Evolutionary conservation across 768 basidiomycete genomes (phyloP).

Genomic region (Suillus paluster): DNA sequence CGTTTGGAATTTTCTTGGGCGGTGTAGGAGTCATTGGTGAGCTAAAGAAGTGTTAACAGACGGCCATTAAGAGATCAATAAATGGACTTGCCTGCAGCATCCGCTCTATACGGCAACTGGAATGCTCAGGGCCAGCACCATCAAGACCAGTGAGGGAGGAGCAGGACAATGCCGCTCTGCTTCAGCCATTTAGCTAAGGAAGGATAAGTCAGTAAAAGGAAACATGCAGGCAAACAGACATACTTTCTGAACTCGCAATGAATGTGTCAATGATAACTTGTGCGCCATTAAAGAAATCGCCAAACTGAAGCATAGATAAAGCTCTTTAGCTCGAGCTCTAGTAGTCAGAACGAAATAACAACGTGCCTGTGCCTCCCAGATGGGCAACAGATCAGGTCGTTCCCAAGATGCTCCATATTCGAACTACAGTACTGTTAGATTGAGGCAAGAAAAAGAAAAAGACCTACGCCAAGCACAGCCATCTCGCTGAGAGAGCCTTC

Average conservation of each 20-base stretch:
- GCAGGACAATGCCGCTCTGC: constrained; percentile 85
- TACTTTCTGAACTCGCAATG: constrained; percentile 83
- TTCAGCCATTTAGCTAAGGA: constrained; percentile 86
- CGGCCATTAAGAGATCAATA: not conserved
- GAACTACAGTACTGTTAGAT: constrained; percentile 53
- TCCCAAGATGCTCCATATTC: constrained; percentile 94
- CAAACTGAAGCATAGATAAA: constrained; percentile 56
- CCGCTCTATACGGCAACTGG: constrained; percentile 84
- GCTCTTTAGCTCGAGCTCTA: not conserved
- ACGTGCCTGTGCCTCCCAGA: constrained; percentile 89
- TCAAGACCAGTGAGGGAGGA: constrained; percentile 91
- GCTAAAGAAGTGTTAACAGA: constrained; percentile 41
- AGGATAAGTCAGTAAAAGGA: not conserved
- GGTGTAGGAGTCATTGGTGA: constrained; percentile 73
- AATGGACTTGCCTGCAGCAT: constrained; percentile 73
- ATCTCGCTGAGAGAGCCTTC: constrained; percentile 87
- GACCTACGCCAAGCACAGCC: constrained; percentile 80
- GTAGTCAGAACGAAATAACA: not conserved
- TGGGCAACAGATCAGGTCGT: constrained; percentile 75
- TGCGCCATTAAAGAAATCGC: constrained; percentile 93
- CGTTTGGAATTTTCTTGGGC: constrained; percentile 41
- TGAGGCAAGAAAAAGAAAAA: not conserved
- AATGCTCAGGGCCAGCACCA: constrained; percentile 94
- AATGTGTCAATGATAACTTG: constrained; percentile 90
- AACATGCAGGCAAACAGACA: constrained; percentile 26